These are phyloP conservation scores for Arachnomyces sp. DNA, from an alignment of 2,329 filamentous ascomycete genomes.

Conservation along the genomic window DNA sequence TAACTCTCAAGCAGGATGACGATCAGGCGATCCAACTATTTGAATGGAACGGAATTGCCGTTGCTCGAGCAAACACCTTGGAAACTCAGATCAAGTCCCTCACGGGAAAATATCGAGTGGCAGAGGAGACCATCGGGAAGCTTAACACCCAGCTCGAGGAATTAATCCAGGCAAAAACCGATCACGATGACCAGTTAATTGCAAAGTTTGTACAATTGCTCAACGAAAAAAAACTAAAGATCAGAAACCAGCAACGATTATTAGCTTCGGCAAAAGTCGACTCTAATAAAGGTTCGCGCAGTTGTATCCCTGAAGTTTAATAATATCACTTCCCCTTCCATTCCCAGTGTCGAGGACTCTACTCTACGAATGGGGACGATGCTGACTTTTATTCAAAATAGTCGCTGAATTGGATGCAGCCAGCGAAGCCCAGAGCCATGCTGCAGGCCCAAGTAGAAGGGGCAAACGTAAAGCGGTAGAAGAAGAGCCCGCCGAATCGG, in stretches of 20 bases:
- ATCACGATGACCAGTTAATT: constrained; percentile 51
- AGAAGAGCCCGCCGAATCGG: constrained; percentile 15
- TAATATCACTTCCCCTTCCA: constrained; percentile 5
- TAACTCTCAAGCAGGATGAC: constrained; percentile 46
- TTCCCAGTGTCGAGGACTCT: neutral
- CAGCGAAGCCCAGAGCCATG: constrained; percentile 6
- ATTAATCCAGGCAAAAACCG: constrained; percentile 49
- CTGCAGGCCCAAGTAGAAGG: constrained; percentile 10
- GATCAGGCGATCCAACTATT: constrained; percentile 50
- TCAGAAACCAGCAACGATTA: constrained; percentile 54
- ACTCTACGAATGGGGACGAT: too few relatives aligned
- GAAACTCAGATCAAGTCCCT: constrained; percentile 35
- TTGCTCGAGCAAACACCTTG: constrained; percentile 36
- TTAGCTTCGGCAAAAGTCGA: constrained; percentile 44
- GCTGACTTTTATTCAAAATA: constrained; percentile 7
- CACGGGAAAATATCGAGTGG: constrained; percentile 33
- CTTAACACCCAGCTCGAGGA: constrained; percentile 51
- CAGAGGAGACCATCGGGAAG: constrained; percentile 44
- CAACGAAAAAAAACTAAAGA: constrained; percentile 59
- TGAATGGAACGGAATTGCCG: constrained; percentile 48
- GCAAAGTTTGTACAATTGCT: constrained; percentile 51
- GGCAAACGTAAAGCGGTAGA: constrained; percentile 23
- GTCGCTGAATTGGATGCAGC: constrained; percentile 21
- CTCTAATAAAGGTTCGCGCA: constrained; percentile 23
- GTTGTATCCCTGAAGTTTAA: constrained; percentile 1